A percentile compares a stretch with the other conserved stretches of the same genome.
These are phyloP conservation scores for Lachancea quebecensis DNA, from an alignment of 805 yeast species.

Conservation along the genomic window DNA sequence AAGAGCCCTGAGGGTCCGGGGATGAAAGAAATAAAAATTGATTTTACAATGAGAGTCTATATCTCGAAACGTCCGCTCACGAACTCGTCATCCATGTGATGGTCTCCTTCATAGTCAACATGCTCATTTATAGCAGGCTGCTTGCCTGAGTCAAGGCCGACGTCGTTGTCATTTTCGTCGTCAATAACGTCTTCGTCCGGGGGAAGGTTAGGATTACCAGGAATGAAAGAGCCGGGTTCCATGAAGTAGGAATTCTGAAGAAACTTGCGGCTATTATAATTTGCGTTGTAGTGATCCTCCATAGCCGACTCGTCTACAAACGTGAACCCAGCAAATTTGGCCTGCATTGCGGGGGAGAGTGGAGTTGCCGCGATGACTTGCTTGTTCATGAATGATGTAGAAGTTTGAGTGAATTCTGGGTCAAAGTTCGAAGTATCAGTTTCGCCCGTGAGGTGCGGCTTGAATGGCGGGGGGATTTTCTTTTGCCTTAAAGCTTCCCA, in stretches of 20 bases:
- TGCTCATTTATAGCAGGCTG: constrained; percentile 13
- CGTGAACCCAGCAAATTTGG: constrained; percentile 93
- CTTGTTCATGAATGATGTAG: constrained; percentile 72
- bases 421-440: constrained; percentile 95
- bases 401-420: constrained; percentile 92
- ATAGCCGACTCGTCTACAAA: constrained; percentile 90
- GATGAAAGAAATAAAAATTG: constrained; percentile 1
- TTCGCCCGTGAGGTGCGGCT: constrained; percentile 86
- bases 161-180: constrained; percentile 53
- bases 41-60: constrained; percentile 23
- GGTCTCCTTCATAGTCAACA: constrained; percentile 40
- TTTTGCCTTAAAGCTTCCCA: constrained; percentile 76
- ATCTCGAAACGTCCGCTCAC: constrained; percentile 87
- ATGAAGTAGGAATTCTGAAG: constrained; percentile 34
- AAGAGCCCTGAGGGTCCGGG: neutral
- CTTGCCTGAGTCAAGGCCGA: constrained; percentile 25
- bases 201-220: constrained; percentile 72
- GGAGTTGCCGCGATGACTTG: constrained; percentile 55
- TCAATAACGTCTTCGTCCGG: constrained; percentile 81
- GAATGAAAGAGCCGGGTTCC: constrained; percentile 67
- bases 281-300: constrained; percentile 66
- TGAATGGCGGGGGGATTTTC: constrained; percentile 92
- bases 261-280: constrained; percentile 31
- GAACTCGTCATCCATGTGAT: constrained; percentile 71
- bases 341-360: constrained; percentile 89